Evolutionary conservation across 768 basidiomycete genomes (phyloP).

Genomic region (Scleroderma bovista): DNA sequence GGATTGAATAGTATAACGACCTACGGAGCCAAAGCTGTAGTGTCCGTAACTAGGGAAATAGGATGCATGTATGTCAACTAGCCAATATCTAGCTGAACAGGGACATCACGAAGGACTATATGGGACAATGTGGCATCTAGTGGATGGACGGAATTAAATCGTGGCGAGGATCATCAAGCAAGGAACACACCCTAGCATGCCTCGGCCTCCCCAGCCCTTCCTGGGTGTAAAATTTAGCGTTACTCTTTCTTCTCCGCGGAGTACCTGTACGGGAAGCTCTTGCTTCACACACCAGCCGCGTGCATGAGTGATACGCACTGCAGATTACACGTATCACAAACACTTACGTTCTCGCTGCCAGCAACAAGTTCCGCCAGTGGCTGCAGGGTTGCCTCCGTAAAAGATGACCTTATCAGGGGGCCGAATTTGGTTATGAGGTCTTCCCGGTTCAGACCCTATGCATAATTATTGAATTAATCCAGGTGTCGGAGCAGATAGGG

Average conservation of each 20-base stretch:
- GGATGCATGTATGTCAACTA: background rate
- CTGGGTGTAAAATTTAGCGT: constrained; percentile 59
- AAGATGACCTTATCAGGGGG: constrained; percentile 46
- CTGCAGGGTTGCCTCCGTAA: constrained; percentile 51
- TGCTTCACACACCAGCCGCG: too few species aligned
- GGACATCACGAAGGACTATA: constrained; percentile 22
- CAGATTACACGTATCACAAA: background rate
- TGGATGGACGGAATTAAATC: constrained; percentile 2
- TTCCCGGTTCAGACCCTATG: constrained; percentile 60
- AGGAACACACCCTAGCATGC: constrained; percentile 68
- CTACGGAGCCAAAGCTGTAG: constrained; percentile 11
- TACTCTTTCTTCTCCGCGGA: constrained; percentile 42
- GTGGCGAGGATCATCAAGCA: background rate
- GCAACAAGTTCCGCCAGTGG: constrained; percentile 70
- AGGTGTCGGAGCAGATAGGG: background rate
- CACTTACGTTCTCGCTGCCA: constrained; percentile 71
- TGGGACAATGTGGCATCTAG: constrained; percentile 60
- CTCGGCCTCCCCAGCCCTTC: constrained; percentile 83
- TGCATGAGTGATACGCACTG: constrained; percentile 1
- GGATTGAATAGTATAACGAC: constrained; percentile 12
- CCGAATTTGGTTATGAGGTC: constrained; percentile 78
- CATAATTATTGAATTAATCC: constrained; percentile 2
- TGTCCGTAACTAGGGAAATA: background rate
- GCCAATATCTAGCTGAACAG: too few species aligned
- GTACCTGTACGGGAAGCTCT: constrained; percentile 51